Evolutionary conservation across 805 yeast genomes (phyloP).

Genomic region (Priceomyces medius): DNA sequence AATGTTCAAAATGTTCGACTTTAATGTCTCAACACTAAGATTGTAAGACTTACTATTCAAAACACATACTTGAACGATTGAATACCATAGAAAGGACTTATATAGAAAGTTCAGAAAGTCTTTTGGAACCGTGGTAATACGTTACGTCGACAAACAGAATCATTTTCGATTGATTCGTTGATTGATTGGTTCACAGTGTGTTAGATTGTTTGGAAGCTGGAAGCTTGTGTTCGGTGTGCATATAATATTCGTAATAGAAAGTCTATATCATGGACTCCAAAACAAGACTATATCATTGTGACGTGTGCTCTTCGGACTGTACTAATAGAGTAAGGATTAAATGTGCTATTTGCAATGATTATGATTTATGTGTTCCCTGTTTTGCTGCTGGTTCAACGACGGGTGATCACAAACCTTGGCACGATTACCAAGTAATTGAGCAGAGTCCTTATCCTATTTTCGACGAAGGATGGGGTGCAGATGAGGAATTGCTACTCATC

Average conservation of each 20-base stretch:
- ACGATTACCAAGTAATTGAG: conserved; percentile 87
- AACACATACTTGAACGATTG: not conserved
- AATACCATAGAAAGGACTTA: not conserved
- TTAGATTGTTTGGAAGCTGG: not conserved
- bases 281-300: conserved; percentile 71
- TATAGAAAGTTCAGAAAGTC: not conserved
- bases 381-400: conserved; percentile 80
- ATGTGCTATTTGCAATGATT: conserved; percentile 91
- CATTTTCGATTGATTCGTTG: conserved; percentile 2
- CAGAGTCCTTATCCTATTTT: conserved; percentile 94
- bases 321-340: conserved; percentile 86
- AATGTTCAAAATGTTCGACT: not conserved
- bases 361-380: conserved; percentile 97
- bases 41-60: no score
- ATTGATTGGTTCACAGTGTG: conserved; percentile 2
- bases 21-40: not conserved
- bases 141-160: not conserved
- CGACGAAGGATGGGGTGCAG: conserved; percentile 95
- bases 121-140: not conserved
- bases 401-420: conserved; percentile 91
- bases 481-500: conserved; percentile 83
- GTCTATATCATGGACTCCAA: conserved; percentile 33
- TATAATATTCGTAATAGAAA: not conserved
- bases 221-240: conserved; percentile 3
- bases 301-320: conserved; percentile 94